These are phyloP conservation scores for Ustilago shanxiensis DNA, from an alignment of 1,284 basidiomycete genomes.

Conservation along the genomic window DNA sequence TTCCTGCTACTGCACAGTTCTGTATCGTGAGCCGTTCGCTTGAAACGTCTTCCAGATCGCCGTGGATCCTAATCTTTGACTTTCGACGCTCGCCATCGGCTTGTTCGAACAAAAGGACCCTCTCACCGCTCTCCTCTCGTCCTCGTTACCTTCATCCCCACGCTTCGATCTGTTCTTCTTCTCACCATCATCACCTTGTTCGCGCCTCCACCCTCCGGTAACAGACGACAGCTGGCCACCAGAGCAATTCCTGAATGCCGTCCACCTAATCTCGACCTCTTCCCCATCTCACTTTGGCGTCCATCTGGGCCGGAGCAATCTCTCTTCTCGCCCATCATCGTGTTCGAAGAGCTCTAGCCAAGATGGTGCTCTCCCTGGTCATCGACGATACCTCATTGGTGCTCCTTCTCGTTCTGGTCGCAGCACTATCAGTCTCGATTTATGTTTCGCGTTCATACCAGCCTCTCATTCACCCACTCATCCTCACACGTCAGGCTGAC, in stretches of 20 bases:
- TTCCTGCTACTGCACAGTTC: no score
- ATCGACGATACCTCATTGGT: slow-evolving; percentile 64
- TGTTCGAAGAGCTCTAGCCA: background rate
- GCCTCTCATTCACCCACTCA: slow-evolving; percentile 67
- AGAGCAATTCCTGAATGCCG: background rate
- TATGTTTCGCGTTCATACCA: slow-evolving; percentile 56
- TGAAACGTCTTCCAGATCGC: slow-evolving; percentile 3
- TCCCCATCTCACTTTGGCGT: background rate
- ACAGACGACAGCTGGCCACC: background rate
- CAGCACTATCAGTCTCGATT: slow-evolving; percentile 49
- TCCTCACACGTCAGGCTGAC: slow-evolving; percentile 66
- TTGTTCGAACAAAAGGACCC: background rate
- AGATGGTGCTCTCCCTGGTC: slow-evolving; percentile 58
- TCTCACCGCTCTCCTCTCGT: background rate
- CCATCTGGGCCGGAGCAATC: background rate
- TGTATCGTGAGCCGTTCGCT: background rate
- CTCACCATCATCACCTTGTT: background rate
- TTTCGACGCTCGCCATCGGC: no score
- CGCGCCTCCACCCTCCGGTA: background rate
- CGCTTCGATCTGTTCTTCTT: background rate
- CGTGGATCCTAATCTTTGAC: background rate
- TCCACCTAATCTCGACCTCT: slow-evolving; percentile 5
- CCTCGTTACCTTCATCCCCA: background rate
- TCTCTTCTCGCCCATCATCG: background rate
- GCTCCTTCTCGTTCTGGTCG: slow-evolving; percentile 55